phyloP scores from a whole-genome alignment of 208 protist genomes.

The Wallacemonas sp. region DNA sequence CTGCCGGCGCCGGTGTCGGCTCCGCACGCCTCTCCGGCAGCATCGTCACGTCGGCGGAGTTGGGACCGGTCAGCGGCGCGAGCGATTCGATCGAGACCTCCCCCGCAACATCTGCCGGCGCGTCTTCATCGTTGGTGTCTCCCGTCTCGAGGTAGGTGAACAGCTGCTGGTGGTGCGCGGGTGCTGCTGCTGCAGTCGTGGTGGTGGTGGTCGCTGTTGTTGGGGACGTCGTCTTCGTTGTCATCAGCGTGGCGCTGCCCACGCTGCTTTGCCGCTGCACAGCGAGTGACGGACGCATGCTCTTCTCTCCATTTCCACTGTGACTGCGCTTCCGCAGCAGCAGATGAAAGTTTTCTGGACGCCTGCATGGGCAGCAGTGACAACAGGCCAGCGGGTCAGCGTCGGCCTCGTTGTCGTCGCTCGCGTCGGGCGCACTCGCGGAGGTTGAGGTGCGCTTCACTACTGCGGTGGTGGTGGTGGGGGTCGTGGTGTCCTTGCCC shows the following conservation, averaged over 20 bases:
- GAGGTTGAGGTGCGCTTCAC: not conserved
- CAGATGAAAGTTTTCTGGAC: constrained; percentile 39
- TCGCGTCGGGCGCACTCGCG: not conserved
- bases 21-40: no score
- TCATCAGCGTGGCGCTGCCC: no score
- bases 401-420: constrained; percentile 13
- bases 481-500: no score
- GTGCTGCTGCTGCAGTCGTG: not conserved
- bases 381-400: constrained; percentile 30
- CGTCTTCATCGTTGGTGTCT: not conserved
- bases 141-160: not conserved
- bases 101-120: not conserved
- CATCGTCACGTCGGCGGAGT: not conserved
- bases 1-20: no score
- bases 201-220: not conserved
- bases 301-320: no score
- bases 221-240: no score
- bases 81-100: constrained; percentile 3
- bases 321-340: constrained; percentile 13
- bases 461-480: no score
- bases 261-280: no score
- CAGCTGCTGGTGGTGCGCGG: constrained; percentile 4
- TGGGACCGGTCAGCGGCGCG: not conserved
- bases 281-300: no score
- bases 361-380: constrained; percentile 51